These are phyloP conservation scores for Zoysia japonica DNA, from an alignment of 176 grass and related monocot genomes.

Conservation along the genomic window DNA sequence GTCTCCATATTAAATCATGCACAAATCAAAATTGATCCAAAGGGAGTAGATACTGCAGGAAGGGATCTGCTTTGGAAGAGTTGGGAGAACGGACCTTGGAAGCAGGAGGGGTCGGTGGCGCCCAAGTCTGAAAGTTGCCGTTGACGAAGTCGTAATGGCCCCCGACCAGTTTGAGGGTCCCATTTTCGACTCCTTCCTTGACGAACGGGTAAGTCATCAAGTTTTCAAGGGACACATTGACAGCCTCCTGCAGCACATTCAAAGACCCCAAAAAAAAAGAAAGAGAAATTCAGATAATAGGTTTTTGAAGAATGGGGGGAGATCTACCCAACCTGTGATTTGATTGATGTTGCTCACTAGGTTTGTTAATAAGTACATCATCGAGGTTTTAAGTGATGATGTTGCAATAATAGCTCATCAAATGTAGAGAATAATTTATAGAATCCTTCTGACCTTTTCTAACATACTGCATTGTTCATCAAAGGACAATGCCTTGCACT, in stretches of 20 bases:
- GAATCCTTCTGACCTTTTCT: conserved; percentile 53
- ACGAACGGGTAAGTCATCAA: conserved; percentile 76
- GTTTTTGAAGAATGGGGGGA: neutral
- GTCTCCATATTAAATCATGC: too few species aligned
- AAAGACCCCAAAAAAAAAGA: neutral
- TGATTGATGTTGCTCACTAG: neutral
- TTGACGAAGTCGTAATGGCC: conserved; percentile 81
- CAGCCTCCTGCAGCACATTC: conserved; percentile 52
- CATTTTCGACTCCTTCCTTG: conserved; percentile 55
- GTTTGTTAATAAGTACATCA: neutral
- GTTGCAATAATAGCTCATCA: neutral
- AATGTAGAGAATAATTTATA: neutral
- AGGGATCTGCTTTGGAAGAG: neutral
- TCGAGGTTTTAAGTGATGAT: neutral
- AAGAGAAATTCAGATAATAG: neutral
- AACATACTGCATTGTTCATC: conserved; percentile 61
- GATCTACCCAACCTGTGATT: neutral
- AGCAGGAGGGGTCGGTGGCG: neutral
- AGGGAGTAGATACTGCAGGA: too few species aligned
- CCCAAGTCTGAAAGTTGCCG: conserved; percentile 69
- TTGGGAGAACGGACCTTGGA: neutral
- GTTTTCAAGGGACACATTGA: conserved; percentile 73
- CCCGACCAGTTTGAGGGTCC: conserved; percentile 70
- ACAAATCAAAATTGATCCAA: too few species aligned
- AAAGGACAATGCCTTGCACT: conserved; percentile 27